These are phyloP conservation scores for Umbelopsis ramanniana DNA, from an alignment of 192 early-diverging fungal genomes.

Conservation along the genomic window DNA sequence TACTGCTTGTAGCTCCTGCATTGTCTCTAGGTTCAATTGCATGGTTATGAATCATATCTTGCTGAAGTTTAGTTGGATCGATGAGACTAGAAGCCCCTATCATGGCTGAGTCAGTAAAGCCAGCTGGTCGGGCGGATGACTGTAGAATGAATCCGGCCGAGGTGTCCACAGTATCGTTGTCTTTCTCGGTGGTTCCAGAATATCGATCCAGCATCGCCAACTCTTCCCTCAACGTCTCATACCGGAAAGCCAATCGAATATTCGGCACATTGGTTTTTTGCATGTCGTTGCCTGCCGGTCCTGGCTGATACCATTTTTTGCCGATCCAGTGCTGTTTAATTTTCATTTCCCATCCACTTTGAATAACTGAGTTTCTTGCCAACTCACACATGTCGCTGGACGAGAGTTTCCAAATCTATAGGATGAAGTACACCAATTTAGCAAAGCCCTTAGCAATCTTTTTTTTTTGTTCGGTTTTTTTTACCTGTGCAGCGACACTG, in stretches of 20 bases:
- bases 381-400: conserved; percentile 90
- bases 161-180: neutral
- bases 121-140: neutral
- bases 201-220: conserved; percentile 43
- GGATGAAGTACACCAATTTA: neutral
- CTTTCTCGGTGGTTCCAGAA: neutral
- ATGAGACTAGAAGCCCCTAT: conserved; percentile 7
- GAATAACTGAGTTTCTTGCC: conserved; percentile 81
- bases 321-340: conserved; percentile 91
- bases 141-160: neutral
- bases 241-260: conserved; percentile 76
- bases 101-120: neutral
- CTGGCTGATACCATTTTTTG: conserved; percentile 70
- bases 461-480: neutral
- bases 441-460: neutral
- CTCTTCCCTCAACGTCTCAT: conserved; percentile 85
- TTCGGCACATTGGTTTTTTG: conserved; percentile 90
- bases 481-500: conserved; percentile 83
- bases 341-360: conserved; percentile 84
- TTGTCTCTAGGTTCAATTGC: neutral
- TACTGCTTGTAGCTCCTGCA: neutral
- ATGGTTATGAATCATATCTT: neutral
- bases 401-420: conserved; percentile 85
- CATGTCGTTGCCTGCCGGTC: conserved; percentile 79
- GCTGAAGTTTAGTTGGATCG: conserved; percentile 9